Evolutionary conservation across 1,284 basidiomycete species (phyloP).

Genomic region (Fomitopsis betulina): DNA sequence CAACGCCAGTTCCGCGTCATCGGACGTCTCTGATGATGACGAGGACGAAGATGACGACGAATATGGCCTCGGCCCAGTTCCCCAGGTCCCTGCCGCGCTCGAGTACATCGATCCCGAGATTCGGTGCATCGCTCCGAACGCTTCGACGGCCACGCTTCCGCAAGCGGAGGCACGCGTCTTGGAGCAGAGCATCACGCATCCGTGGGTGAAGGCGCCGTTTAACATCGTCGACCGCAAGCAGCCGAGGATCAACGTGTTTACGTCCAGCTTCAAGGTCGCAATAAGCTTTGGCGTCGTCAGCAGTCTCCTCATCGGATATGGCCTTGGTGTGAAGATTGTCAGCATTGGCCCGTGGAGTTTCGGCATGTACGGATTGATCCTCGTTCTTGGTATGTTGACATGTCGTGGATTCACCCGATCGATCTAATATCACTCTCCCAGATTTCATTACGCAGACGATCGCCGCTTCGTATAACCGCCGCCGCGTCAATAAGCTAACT

Average conservation of each 20-base stretch:
- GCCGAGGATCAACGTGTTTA: conserved; percentile 3
- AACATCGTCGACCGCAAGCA: conserved; percentile 10
- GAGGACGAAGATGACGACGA: conserved; percentile 5
- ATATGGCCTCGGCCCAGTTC: conserved; percentile 2
- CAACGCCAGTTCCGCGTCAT: not conserved
- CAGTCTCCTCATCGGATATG: conserved; percentile 10
- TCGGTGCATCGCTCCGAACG: conserved; percentile 7
- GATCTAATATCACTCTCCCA: not conserved
- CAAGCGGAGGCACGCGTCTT: conserved; percentile 7
- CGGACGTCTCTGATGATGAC: not conserved
- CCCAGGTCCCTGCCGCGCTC: conserved; percentile 8
- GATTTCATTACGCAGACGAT: conserved; percentile 14
- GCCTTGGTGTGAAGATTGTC: conserved; percentile 8
- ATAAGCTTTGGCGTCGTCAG: conserved; percentile 7
- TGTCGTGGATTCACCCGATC: not conserved
- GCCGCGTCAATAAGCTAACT: conserved; percentile 8
- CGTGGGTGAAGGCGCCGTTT: conserved; percentile 13
- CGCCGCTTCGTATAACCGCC: conserved; percentile 14
- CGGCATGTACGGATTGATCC: conserved; percentile 12
- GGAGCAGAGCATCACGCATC: conserved; percentile 6
- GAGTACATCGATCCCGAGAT: conserved; percentile 15
- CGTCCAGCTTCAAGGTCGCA: conserved; percentile 8
- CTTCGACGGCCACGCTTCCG: conserved; percentile 6
- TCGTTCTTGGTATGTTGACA: conserved; percentile 6
- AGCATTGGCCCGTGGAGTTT: conserved; percentile 9